A percentile compares a stretch with the other conserved stretches of the same genome.
phyloP scores from a whole-genome alignment of 1,284 basidiomycete genomes.

The Nidula niveotomentosa region DNA sequence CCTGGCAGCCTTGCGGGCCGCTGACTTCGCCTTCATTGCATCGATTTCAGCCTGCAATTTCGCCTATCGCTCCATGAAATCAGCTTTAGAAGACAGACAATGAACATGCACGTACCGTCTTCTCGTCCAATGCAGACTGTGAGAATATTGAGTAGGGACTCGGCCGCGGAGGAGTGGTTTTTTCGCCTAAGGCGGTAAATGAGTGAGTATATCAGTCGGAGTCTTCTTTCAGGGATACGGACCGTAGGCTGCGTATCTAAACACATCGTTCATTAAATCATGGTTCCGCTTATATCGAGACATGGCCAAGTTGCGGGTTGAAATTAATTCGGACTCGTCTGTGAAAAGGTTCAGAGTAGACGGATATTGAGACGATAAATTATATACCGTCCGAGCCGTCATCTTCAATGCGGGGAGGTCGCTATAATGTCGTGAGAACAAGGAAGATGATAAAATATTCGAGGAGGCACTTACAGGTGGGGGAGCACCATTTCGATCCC shows the following conservation, averaged over 20 bases:
- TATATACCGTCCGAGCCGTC: slow-evolving; percentile 67
- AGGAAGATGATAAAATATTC: slow-evolving; percentile 6
- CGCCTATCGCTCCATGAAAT: slow-evolving; percentile 26
- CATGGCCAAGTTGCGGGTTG: slow-evolving; percentile 67
- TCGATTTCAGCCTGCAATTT: slow-evolving; percentile 51
- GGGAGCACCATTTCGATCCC: slow-evolving; percentile 25
- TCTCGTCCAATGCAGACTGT: slow-evolving; percentile 55
- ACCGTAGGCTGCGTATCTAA: slow-evolving; percentile 71
- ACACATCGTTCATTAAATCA: slow-evolving; percentile 80
- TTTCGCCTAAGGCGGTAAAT: slow-evolving; percentile 36
- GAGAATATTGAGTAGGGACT: slow-evolving; percentile 62
- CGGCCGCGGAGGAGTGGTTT: slow-evolving; percentile 33
- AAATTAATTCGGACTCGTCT: slow-evolving; percentile 74
- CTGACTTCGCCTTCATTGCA: slow-evolving; percentile 35
- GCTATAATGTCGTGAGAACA: slow-evolving; percentile 19
- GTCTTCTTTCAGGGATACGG: slow-evolving; percentile 12
- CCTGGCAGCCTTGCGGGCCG: slow-evolving; percentile 19
- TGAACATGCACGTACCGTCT: slow-evolving; percentile 43
- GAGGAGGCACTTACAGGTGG: slow-evolving; percentile 20
- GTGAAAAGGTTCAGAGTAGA: background rate
- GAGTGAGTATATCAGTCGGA: too few relatives aligned
- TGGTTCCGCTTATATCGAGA: slow-evolving; percentile 77
- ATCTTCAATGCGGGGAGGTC: slow-evolving; percentile 51
- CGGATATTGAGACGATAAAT: slow-evolving; percentile 1
- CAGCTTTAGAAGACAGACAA: background rate